Evolutionary conservation across 208 protist species (phyloP).

Genomic region (Herpetomonas muscarum): DNA sequence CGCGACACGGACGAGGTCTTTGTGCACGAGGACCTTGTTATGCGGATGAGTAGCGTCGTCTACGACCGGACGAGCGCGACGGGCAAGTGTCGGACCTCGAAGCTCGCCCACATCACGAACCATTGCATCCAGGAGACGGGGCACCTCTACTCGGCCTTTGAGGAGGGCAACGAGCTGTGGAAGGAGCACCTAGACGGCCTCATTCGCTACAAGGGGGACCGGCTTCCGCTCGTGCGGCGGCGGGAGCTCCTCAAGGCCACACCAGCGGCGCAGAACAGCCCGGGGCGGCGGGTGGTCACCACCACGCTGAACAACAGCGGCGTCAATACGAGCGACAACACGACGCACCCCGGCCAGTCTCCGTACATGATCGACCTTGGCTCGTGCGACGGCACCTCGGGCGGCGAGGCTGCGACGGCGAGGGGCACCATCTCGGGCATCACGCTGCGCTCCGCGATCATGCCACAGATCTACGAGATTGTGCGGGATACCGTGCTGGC

Average conservation of each 20-base stretch:
- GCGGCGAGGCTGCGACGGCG: conserved; percentile 1
- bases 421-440: conserved; percentile 1
- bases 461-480: conserved; percentile 75
- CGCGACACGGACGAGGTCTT: conserved; percentile 41
- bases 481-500: conserved; percentile 59
- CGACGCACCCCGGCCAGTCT: too few species aligned
- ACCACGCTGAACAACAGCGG: background rate
- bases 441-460: conserved; percentile 53
- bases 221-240: background rate
- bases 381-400: conserved; percentile 1
- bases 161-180: conserved; percentile 77
- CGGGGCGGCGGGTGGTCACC: too few species aligned
- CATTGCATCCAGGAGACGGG: conserved; percentile 47
- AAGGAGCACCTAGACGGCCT: conserved; percentile 72
- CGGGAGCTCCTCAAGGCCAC: background rate
- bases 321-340: too few species aligned
- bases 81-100: conserved; percentile 15
- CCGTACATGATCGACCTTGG: too few species aligned
- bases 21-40: conserved; percentile 71
- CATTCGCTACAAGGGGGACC: conserved; percentile 53
- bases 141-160: conserved; percentile 26
- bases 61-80: conserved; percentile 32
- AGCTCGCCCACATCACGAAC: conserved; percentile 68
- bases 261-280: background rate
- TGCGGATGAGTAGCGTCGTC: conserved; percentile 58